Base-by-base conservation (phyloP, 257 asterid species). In the Plectranthus barbatus region DNA sequence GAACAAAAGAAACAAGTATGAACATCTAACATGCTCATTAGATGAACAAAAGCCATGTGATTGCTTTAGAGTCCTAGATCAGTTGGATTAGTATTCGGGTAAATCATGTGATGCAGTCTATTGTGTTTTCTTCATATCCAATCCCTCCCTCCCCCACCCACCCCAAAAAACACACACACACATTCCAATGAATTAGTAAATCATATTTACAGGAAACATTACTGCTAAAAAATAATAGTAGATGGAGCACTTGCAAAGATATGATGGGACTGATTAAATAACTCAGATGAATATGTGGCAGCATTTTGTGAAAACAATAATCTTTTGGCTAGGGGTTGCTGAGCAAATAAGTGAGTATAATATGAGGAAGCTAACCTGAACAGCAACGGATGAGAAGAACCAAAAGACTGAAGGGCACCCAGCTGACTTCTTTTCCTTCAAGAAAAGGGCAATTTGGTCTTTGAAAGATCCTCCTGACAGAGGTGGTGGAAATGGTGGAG, bases 401-500 rank as follows among this genome's bases (percentile, higher is more conserved):
- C 99, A 93, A 51, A 87, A 71, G 52, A 82, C 56, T 36, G 96
- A 90, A 57, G 97, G 99, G 76, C 99, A 81, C 31, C 84, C 81
- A 54, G 79, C 66, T 34, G 90, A 94, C 72, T 75, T 70, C 76
- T 82, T 93, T 73, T 90, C 88, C 79, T 81, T 87, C 80, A 51
- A 74, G 76, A 89, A 93, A 69, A 78, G 72, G 52, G 82, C 29
- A 67, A 93, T 15, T 71, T 93, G 99, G 59, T 79, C 83, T 48
- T 66, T 74, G 77, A 80, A 46, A 77, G 85, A 82, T 74, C 78
- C 71, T 85, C 91, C 95, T 74, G 95, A 89, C 78, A 80, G 73
- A 76, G 90, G 96, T 70, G 91, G 92, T 73, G 96, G 97, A 67
- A 89, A 82, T 57, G 94, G 97, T 72, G 88, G 99, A 65, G 96